These are phyloP conservation scores for Ochromonadaceae sp. DNA, from an alignment of 352 stramenopile genomes.

Conservation along the genomic window DNA sequence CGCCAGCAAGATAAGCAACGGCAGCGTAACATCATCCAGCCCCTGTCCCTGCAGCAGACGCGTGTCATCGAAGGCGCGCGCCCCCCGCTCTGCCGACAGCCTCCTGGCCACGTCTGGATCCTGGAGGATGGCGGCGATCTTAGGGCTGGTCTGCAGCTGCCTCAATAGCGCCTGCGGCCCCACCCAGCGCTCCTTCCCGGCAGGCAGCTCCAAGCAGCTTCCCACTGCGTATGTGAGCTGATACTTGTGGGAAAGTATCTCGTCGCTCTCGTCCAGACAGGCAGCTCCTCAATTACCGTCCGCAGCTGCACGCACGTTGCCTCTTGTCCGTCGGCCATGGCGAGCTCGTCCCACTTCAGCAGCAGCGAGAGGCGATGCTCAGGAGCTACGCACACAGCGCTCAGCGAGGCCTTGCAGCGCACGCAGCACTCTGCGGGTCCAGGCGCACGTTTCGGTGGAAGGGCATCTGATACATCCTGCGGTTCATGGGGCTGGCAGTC, in stretches of 20 bases:
- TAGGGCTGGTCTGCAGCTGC: no score
- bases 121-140: no score
- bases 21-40: no score
- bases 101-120: no score
- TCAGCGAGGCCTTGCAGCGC: no score
- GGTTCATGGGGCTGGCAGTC: slow-evolving; percentile 33
- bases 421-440: no score
- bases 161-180: no score
- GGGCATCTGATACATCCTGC: slow-evolving; percentile 45
- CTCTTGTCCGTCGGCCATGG: slow-evolving; percentile 18
- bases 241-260: slow-evolving; percentile 60
- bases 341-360: slow-evolving; percentile 49
- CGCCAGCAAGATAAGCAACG: no score
- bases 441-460: slow-evolving; percentile 51
- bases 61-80: no score
- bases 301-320: slow-evolving; percentile 13
- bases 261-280: slow-evolving; percentile 65
- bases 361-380: slow-evolving; percentile 67
- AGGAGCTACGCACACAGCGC: no score
- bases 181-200: slow-evolving; percentile 38
- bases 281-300: slow-evolving; percentile 31
- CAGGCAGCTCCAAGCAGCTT: slow-evolving; percentile 25
- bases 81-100: no score
- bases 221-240: slow-evolving; percentile 68
- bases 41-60: no score